Conservation (phyloP, 2,329 filamentous ascomycete genomes). For the Nakataea oryzae region DNA sequence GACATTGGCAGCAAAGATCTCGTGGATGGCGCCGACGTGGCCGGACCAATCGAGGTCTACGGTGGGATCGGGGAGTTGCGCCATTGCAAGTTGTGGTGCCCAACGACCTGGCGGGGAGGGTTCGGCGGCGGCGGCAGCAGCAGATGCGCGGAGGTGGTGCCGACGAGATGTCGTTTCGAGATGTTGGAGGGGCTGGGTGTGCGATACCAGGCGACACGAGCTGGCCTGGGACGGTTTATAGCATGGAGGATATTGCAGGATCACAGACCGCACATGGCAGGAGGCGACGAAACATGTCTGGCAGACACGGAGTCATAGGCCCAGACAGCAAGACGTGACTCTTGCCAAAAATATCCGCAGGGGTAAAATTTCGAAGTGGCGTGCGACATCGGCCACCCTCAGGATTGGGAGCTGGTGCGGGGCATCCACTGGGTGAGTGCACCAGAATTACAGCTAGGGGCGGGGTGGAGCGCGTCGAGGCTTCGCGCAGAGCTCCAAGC, state of each 20-base stretch:
- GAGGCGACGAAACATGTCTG: not conserved
- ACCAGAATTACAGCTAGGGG: no score
- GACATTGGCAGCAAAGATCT: constrained; percentile 59
- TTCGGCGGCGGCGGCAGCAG: no score
- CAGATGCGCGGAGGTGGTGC: no score
- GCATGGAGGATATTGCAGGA: not conserved
- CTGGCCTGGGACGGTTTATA: not conserved
- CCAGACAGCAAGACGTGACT: not conserved
- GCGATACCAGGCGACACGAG: not conserved
- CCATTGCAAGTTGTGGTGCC: constrained; percentile 7
- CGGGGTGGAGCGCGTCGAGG: no score
- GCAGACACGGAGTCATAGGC: not conserved
- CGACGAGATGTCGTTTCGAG: not conserved
- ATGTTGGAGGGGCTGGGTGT: not conserved
- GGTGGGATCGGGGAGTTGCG: constrained; percentile 50
- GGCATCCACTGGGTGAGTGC: no score
- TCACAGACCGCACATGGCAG: no score
- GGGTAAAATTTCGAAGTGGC: not conserved
- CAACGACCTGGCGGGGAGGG: no score
- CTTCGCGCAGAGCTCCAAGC: no score
- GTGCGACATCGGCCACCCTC: not conserved
- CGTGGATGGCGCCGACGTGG: constrained; percentile 51
- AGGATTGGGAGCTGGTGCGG: not conserved
- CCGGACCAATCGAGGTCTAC: constrained; percentile 56
- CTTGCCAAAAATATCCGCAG: not conserved